These are phyloP conservation scores for Trichoderma gamsii DNA, from an alignment of 495 filamentous ascomycete species.

Conservation along the genomic window DNA sequence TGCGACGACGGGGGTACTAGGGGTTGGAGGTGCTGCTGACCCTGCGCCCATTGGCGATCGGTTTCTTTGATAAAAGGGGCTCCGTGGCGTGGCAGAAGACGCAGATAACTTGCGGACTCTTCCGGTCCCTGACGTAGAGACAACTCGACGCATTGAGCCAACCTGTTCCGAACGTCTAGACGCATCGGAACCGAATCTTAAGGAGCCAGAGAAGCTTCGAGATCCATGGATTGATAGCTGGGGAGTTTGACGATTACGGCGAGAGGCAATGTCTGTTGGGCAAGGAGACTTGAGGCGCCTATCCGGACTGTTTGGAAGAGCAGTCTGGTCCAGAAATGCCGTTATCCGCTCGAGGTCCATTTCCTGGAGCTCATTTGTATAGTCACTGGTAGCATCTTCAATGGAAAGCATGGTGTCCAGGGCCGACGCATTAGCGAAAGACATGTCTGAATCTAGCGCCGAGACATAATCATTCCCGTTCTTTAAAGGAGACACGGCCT, in stretches of 20 bases:
- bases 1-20: conserved; percentile 24
- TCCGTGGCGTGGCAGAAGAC: conserved; percentile 37
- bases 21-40: conserved; percentile 28
- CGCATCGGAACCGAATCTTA: conserved; percentile 35
- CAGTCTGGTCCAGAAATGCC: conserved; percentile 26
- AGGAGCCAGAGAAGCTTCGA: conserved; percentile 31
- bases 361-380: conserved; percentile 4
- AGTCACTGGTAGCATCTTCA: background rate
- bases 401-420: conserved; percentile 11
- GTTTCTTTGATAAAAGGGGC: conserved; percentile 29
- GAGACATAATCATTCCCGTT: background rate
- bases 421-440: conserved; percentile 9
- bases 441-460: background rate
- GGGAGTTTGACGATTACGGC: conserved; percentile 41
- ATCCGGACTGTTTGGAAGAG: conserved; percentile 18
- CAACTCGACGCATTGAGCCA: conserved; percentile 43
- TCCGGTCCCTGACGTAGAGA: conserved; percentile 34
- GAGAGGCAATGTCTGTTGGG: conserved; percentile 41
- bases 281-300: conserved; percentile 41
- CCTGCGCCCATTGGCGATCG: conserved; percentile 31
- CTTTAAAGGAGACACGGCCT: background rate
- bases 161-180: conserved; percentile 32
- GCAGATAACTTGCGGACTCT: conserved; percentile 37
- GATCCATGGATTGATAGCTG: conserved; percentile 32
- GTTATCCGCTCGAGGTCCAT: conserved; percentile 23